Conservation (phyloP, 2,329 filamentous ascomycete species). For the Acarospora socialis region DNA sequence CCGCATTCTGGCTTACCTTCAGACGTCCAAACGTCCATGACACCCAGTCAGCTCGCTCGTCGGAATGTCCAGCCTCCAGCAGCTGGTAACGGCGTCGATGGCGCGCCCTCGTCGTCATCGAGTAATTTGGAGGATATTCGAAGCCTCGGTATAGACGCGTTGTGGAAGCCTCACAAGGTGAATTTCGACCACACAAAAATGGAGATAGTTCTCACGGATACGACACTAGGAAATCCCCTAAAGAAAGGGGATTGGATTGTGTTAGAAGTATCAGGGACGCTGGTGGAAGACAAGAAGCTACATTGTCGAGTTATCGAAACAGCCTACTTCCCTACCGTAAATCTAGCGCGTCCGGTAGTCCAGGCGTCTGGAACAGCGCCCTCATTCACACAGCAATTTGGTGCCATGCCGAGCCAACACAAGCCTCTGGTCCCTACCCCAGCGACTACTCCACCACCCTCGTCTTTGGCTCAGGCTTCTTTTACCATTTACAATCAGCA, state of each 20-base stretch:
- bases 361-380: background rate
- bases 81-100: no score
- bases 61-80: background rate
- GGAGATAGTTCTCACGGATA: conserved; percentile 30
- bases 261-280: conserved; percentile 16
- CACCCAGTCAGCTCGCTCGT: background rate
- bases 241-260: conserved; percentile 39
- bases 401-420: background rate
- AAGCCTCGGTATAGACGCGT: no score
- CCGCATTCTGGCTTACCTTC: no score
- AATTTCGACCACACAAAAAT: conserved; percentile 23
- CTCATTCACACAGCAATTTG: background rate
- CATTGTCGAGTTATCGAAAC: conserved; percentile 39
- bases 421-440: conserved; percentile 1
- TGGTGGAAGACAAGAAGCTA: conserved; percentile 15
- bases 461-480: conserved; percentile 3
- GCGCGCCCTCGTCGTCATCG: no score
- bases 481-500: conserved; percentile 23
- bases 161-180: conserved; percentile 9
- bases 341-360: conserved; percentile 19
- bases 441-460: conserved; percentile 9
- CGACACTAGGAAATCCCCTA: conserved; percentile 21
- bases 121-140: no score
- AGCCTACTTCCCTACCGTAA: conserved; percentile 30
- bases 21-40: no score